phyloP scores from a whole-genome alignment of 345 rosid species.

The Eucalyptus shirleyi region DNA sequence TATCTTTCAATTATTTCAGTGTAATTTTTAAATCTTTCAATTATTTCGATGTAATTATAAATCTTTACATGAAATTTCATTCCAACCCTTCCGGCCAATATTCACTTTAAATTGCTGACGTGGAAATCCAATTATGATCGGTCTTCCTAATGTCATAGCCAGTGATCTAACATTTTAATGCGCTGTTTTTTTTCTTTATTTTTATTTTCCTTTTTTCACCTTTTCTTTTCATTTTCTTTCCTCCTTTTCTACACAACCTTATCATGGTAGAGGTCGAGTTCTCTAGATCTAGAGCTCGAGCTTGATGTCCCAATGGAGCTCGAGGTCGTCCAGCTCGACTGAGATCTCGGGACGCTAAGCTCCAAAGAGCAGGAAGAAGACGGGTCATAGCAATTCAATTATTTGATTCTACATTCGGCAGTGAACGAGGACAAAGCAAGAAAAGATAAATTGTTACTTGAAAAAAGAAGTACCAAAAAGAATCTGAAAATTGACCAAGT shows the following conservation, averaged over 20 bases:
- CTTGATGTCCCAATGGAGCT: neutral
- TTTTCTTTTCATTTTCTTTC: neutral
- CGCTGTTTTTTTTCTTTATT: neutral
- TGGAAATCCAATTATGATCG: neutral
- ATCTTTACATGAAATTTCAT: neutral
- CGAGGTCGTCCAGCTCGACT: neutral
- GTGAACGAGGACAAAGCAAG: neutral
- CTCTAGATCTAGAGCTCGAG: neutral
- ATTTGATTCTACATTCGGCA: neutral
- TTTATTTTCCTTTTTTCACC: too few species aligned
- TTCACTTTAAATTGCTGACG: accelerated
- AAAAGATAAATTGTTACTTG: neutral
- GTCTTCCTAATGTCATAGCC: too few species aligned
- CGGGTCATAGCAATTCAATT: neutral
- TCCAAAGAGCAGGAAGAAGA: neutral
- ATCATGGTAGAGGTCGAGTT: too few species aligned
- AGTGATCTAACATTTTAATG: neutral
- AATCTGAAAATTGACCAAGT: too few species aligned
- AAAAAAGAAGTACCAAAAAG: neutral
- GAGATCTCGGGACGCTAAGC: accelerated
- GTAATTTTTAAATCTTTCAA: neutral
- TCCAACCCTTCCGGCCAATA: neutral
- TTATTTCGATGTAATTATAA: neutral
- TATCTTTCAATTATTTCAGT: neutral
- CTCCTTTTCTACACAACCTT: neutral